Base-by-base conservation (phyloP, 768 basidiomycete species). In the Tricholoma matsutake region DNA sequence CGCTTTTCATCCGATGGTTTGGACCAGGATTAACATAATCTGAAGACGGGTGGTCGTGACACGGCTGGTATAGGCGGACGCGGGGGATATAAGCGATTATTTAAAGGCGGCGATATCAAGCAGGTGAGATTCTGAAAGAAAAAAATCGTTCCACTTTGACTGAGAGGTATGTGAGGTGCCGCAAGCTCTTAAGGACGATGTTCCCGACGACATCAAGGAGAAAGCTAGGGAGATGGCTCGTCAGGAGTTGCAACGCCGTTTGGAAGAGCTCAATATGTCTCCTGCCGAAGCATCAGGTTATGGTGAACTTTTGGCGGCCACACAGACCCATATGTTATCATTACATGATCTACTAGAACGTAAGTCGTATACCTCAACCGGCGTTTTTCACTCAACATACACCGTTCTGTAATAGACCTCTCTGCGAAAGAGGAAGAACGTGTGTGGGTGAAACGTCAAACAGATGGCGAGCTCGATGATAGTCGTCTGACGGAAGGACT, bases 401-500 rank as follows among this genome's bases (percentile, higher is more conserved):
- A 25, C 8, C 16, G 7, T 45, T 28, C 10, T 22, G 20, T 49
- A 34, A 11, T 64, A 88, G 87, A 87, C 68, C 80, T 89, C 18
- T 80, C 86, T 13, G 85, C 86, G 0, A 86, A 82, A 61, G 86
- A 88, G 64, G 86, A 88, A 65, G 87, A 88, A 63, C 81, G 86
- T 11, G 81, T 89, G 2, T 89, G 86, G 87, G 75, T 88, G 14
- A 89, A 87, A 67, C 81, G 86, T 2, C 87, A 87, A 71, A 87
- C 83, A 1, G 87, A 89, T 65, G 87, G 87, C 37, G 87, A 89
- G 64, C 76, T 89, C 4, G 87, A 89, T 63, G 86, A 88, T 66
- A 84, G 78, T 60, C 79, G 87, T 14, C 69, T 89, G 56, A 85
- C 85, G 10, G 87, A 89, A 67, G 86, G 86, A 20, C 68, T 89